Conservation (phyloP, 2,329 filamentous ascomycete species). For the Chaetomium sp. region DNA sequence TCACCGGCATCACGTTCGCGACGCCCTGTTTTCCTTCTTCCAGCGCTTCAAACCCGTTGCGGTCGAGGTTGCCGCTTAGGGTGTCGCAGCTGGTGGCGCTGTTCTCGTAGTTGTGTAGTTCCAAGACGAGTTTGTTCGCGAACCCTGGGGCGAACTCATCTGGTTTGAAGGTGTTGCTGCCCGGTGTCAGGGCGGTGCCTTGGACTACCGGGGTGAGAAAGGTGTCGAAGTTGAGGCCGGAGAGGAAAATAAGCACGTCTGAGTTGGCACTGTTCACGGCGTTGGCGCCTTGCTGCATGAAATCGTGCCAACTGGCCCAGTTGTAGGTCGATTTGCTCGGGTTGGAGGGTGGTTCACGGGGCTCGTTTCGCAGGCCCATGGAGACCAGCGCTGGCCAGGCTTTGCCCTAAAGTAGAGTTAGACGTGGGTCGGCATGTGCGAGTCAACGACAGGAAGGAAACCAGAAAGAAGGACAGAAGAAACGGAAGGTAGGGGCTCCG, state of each 20-base stretch:
- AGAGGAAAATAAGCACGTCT: constrained; percentile 50
- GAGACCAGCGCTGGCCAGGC: constrained; percentile 42
- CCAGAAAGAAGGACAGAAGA: too few species aligned
- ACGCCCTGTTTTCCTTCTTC: constrained; percentile 24
- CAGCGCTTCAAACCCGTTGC: constrained; percentile 48
- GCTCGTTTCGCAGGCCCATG: constrained; percentile 50
- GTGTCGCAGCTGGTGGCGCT: constrained; percentile 40
- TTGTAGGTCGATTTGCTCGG: constrained; percentile 38
- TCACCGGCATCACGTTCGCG: constrained; percentile 38
- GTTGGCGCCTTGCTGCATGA: constrained; percentile 41
- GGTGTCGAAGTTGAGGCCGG: constrained; percentile 52
- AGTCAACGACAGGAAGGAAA: too few species aligned
- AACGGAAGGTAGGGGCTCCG: too few species aligned
- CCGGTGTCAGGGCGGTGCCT: constrained; percentile 42
- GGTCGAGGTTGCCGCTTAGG: constrained; percentile 41
- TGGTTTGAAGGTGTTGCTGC: constrained; percentile 37
- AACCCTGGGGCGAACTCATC: constrained; percentile 41
- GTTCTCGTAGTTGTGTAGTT: constrained; percentile 56
- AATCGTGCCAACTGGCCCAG: constrained; percentile 51
- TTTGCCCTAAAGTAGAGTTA: constrained; percentile 32
- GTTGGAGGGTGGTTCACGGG: constrained; percentile 38
- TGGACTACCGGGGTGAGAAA: constrained; percentile 45
- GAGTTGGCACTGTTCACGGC: constrained; percentile 47
- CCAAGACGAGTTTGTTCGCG: constrained; percentile 50
- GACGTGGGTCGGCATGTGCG: too few species aligned